Base-by-base conservation (phyloP, 2,329 filamentous ascomycete species). In the Diaporthe capsici region DNA sequence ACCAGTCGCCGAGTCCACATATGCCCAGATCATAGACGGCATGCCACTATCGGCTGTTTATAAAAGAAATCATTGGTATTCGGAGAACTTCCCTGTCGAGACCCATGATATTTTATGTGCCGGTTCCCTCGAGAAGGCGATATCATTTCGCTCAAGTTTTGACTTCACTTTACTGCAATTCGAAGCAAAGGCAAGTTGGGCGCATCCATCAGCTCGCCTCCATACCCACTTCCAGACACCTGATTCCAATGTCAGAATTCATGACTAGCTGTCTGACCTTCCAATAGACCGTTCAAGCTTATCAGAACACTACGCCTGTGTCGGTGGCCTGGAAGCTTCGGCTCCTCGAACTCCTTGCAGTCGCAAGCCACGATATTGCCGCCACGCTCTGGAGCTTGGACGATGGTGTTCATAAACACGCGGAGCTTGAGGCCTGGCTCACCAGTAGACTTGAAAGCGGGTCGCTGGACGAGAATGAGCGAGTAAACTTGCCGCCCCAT, bases 341-440 rank as follows among this genome's bases (percentile, higher is more conserved):
- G 17, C 61, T 65, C 2, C 42, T 65, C 25, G 42, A 65, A 8
- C 61, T 65, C 28, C 25, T 65, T 15, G 61, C 61, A 34, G 20
- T 65, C 25, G 61, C 61, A 2, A n/a, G 34, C 9, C 61, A 65
- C 17, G 61, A 34, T 9, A 65, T 49, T 65, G 25, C 61, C 42
- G 20, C 42, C 15, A 13, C 9, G 17, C 25, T 49, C 17, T 47
- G 61, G 42, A 49, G 25, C 20, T 17, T 49, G 25, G 42, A 49
- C 17, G 61, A 65, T 2, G 42, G 61, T 12, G 5, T 5, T 42
- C 61, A 49, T 22, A 22, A 65, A n/a, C 61, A 65, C 5, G 61
- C 61, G 2, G 61, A 65, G 42, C 42, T 65, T 47, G 60, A 65
- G 39, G 13, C 39, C 25, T 65, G 60, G 60, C 60, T 31, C n/a